phyloP scores from a whole-genome alignment of 352 stramenopile species.

The Globisporangium splendens region DNA sequence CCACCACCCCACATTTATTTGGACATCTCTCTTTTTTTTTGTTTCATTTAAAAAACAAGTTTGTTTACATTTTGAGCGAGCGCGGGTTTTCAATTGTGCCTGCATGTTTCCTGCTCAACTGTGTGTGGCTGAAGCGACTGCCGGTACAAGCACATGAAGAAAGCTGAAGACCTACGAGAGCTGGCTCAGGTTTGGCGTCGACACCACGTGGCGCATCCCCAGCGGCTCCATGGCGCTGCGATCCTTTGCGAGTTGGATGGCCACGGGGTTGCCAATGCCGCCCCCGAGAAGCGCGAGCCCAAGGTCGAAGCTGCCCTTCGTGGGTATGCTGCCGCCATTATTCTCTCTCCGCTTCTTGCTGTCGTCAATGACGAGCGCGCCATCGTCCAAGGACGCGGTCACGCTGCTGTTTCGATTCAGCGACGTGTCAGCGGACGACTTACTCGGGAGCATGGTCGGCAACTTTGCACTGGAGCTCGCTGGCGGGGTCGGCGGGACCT shows the following conservation, averaged over 20 bases:
- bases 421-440: conserved; percentile 6
- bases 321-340: too few species aligned
- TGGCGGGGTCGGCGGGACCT: conserved; percentile 29
- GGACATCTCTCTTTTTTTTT: not conserved
- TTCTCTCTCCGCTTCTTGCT: not conserved
- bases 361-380: too few species aligned
- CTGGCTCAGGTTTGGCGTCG: conserved; percentile 48
- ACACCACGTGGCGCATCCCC: conserved; percentile 60
- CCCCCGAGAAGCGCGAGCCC: too few species aligned
- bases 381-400: not conserved
- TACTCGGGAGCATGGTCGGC: conserved; percentile 12
- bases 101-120: too few species aligned
- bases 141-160: too few species aligned
- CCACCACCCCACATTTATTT: conserved; percentile 4
- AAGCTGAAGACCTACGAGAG: conserved; percentile 16
- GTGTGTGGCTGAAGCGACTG: too few species aligned
- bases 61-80: too few species aligned
- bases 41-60: too few species aligned
- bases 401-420: not conserved
- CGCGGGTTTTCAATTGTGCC: too few species aligned
- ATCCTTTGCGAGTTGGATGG: conserved; percentile 24
- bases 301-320: too few species aligned
- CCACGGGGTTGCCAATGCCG: conserved; percentile 2
- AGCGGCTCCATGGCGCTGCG: conserved; percentile 17
- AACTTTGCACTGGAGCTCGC: conserved; percentile 12